Evolutionary conservation across 805 yeast genomes (phyloP).

Genomic region (Blastobotrys chiropterorum): DNA sequence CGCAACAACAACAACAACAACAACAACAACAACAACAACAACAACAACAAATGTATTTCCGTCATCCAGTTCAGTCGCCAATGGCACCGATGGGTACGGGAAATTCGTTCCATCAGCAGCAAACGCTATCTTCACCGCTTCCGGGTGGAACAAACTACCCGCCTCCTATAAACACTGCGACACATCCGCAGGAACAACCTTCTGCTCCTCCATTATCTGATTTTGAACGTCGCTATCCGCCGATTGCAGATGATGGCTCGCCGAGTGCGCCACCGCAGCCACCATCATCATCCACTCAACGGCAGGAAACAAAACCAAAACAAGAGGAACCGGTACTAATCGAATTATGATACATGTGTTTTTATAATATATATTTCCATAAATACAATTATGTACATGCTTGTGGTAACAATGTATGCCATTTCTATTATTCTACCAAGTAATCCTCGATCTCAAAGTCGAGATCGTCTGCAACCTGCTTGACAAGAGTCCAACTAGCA

Average conservation of each 20-base stretch:
- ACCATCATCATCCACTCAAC: constrained; percentile 1
- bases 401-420: background rate
- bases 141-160: constrained; percentile 1
- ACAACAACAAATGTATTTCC: constrained; percentile 13
- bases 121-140: constrained; percentile 2
- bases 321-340: constrained; percentile 20
- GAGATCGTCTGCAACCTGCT: constrained; percentile 55
- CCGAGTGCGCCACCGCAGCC: background rate
- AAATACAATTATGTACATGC: background rate
- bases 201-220: background rate
- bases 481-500: constrained; percentile 59
- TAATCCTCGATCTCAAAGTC: constrained; percentile 62
- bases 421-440: constrained; percentile 34
- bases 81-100: background rate
- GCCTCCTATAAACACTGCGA: background rate
- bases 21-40: constrained; percentile 9
- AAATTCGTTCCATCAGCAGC: constrained; percentile 10
- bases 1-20: constrained; percentile 10
- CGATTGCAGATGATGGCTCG: background rate
- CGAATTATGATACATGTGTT: constrained; percentile 19
- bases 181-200: constrained; percentile 2
- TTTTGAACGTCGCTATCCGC: background rate
- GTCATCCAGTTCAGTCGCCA: background rate
- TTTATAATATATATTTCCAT: background rate
- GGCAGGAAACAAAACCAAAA: constrained; percentile 16